Evolutionary conservation across 371 early-diverging fungal species (phyloP).

Genomic region (Mucor piriformis): DNA sequence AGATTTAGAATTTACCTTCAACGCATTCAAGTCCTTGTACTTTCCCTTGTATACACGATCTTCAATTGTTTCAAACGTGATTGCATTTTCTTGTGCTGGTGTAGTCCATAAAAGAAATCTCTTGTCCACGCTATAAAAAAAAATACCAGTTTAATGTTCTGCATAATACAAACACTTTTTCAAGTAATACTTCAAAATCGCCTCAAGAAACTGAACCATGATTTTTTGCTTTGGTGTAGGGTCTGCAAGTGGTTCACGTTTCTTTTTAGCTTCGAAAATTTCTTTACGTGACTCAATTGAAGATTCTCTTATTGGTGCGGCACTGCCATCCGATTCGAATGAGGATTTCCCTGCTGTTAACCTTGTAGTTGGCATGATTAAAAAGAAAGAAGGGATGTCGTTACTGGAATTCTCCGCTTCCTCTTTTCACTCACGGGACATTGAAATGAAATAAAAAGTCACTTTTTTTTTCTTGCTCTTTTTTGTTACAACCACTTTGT

Average conservation of each 20-base stretch:
- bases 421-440: too few relatives aligned
- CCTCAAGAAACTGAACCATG: conserved; percentile 18
- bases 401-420: conserved; percentile 4
- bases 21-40: conserved; percentile 20
- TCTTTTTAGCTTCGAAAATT: conserved; percentile 13
- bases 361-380: conserved; percentile 20
- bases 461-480: not conserved
- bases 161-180: too few relatives aligned
- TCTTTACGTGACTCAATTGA: not conserved
- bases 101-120: conserved; percentile 17
- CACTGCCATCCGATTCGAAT: not conserved
- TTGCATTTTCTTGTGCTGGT: not conserved
- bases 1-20: too few relatives aligned
- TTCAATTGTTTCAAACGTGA: conserved; percentile 16
- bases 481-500: not conserved
- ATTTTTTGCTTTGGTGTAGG: conserved; percentile 4
- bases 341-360: conserved; percentile 2
- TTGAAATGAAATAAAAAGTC: not conserved
- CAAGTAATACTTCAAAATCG: conserved; percentile 18
- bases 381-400: not conserved
- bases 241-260: conserved; percentile 1
- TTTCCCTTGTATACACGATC: conserved; percentile 24
- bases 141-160: not conserved
- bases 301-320: not conserved
- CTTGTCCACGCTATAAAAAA: conserved; percentile 18